Base-by-base conservation (phyloP, 2,329 filamentous ascomycete genomes). In the Aaosphaeria arxii region DNA sequence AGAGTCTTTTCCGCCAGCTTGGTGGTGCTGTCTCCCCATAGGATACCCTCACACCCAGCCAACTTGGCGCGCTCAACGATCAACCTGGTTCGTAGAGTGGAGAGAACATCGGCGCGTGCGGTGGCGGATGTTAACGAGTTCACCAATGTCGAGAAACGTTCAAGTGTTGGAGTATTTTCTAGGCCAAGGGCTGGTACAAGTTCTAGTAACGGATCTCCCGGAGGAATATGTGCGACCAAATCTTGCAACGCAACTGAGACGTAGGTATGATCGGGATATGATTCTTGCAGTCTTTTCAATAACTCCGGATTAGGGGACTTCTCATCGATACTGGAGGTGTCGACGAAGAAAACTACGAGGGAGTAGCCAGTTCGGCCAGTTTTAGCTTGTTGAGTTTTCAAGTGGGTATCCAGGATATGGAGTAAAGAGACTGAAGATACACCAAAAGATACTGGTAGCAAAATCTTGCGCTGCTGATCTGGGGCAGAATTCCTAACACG, bases 11-110 rank as follows among this genome's bases (percentile, higher is more conserved):
- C 89, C 4, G 94, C 92, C 30, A 99, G 83, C 11, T 85, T 83
- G 5, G 91, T 96, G 17, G 94, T 96, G 56, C 84, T 95, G 71
- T 92, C 86, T 24, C 89, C 91, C 70, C 94, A 86, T 1, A 97
- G 72, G 39, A 97, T 79, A 9, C 84, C 84, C 54, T 86, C 81
- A 66, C 85, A 94, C 9, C 64, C 72, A 30, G 78, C 72, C 11
- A 74, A 68, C 52, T 81, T 77, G 7, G 67, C 66, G 30, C 66
- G 52, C 40, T 68, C 60, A 5, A 90, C 75, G 31, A 96, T 79
- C 5, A 95, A 74, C 56, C 88, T 83, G 5, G 84, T 86, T 32
- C 86, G 78, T 29, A 97, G 75, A 29, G 90, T 81, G 11, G 82
- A 78, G 30, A 85, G 71, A 5, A 95, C 74, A 65, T 99, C 94